These are phyloP conservation scores for Nicotiana benthamiana DNA, from an alignment of 257 asterid species.

Conservation along the genomic window DNA sequence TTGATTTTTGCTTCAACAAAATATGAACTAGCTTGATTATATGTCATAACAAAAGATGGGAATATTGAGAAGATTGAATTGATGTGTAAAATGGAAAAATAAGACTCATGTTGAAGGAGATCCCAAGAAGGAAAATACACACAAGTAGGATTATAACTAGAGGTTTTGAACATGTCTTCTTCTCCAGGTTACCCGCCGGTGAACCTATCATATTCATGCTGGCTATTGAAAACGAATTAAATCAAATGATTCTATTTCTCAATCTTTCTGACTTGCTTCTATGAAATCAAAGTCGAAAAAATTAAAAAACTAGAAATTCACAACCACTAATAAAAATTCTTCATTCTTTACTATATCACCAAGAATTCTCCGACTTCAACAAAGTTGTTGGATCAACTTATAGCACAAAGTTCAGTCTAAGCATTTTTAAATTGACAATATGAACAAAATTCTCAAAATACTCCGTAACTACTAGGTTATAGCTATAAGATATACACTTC, in stretches of 20 bases:
- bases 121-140: constrained; percentile 51
- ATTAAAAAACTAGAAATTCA: no score
- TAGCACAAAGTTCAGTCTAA: constrained; percentile 6
- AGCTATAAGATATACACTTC: constrained; percentile 5
- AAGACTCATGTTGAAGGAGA: constrained; percentile 58
- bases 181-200: constrained; percentile 59
- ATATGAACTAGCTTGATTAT: constrained; percentile 23
- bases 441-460: not conserved
- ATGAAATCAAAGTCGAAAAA: no score
- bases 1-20: constrained; percentile 37
- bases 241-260: no score
- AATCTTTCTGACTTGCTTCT: no score
- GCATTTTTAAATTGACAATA: constrained; percentile 4
- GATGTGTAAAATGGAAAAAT: constrained; percentile 45
- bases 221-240: no score
- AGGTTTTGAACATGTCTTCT: constrained; percentile 67
- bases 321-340: no score
- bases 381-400: constrained; percentile 13
- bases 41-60: constrained; percentile 30
- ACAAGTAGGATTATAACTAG: constrained; percentile 52
- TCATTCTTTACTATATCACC: constrained; percentile 7
- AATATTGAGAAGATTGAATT: constrained; percentile 47
- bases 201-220: no score
- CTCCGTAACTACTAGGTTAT: not conserved
- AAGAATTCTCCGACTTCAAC: constrained; percentile 9